Conservation (phyloP, 805 yeast genomes). For the Yamadazyma nakazawae region DNA sequence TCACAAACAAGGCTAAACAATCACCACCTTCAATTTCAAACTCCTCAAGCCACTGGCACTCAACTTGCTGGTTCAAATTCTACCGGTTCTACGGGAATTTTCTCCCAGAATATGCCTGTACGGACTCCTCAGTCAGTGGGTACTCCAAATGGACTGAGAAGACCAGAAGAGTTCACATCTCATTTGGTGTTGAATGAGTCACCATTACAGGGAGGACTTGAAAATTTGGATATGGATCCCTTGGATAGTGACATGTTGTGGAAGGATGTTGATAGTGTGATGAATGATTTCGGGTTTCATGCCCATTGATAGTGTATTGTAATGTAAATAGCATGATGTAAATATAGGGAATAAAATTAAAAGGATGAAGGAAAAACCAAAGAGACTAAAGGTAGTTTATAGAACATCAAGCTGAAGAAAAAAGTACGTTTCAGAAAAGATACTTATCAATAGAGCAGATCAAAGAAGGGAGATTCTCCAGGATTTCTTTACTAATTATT, state of each 20-base stretch:
- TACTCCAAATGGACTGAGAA: neutral
- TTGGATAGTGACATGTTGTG: conserved; percentile 54
- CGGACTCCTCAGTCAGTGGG: neutral
- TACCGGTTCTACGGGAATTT: neutral
- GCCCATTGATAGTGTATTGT: conserved; percentile 30
- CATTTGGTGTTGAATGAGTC: conserved; percentile 12
- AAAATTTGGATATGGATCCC: conserved; percentile 40
- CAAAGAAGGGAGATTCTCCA: neutral
- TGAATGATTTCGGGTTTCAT: conserved; percentile 91
- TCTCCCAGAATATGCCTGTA: neutral
- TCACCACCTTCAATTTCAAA: neutral
- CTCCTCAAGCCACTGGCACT: neutral
- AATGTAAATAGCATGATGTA: neutral
- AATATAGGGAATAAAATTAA: neutral
- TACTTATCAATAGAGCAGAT: neutral
- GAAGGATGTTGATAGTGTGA: conserved; percentile 84
- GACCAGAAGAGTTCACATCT: conserved; percentile 5
- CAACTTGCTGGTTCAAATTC: neutral
- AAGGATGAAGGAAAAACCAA: no score
- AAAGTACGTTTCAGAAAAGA: no score
- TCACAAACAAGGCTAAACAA: neutral
- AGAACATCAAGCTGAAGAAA: no score
- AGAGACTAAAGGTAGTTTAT: no score
- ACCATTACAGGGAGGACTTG: conserved; percentile 27
- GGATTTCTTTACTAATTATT: no score